Percentiles rank a stretch among this genome's conserved stretches.
Conservation (phyloP, 2,329 filamentous ascomycete species). For the Monosporascus ibericus region DNA sequence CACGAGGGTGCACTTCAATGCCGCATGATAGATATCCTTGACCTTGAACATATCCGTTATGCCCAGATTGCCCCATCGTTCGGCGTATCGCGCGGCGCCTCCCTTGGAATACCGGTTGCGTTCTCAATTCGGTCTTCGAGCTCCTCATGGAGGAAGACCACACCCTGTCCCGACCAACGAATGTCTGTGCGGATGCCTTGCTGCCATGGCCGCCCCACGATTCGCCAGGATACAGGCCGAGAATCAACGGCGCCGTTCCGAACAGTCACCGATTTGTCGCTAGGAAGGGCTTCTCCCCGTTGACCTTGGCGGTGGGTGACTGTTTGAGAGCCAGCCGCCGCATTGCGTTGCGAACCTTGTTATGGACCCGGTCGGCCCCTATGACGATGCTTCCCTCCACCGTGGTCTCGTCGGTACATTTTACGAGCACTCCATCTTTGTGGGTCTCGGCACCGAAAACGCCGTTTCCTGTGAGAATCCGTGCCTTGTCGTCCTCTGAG, state of each 20-base stretch:
- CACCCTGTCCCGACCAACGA: not conserved
- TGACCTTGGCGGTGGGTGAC: slow-evolving; percentile 1
- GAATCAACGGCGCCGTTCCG: slow-evolving; percentile 5
- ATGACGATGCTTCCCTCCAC: slow-evolving; percentile 12
- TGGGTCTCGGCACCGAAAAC: slow-evolving; percentile 4
- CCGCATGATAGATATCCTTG: slow-evolving; percentile 6
- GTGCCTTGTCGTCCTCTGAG: slow-evolving; percentile 2
- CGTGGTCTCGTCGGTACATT: slow-evolving; percentile 9
- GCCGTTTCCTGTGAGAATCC: slow-evolving; percentile 10
- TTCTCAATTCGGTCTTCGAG: slow-evolving; percentile 5
- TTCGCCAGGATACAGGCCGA: slow-evolving; percentile 1
- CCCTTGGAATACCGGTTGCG: slow-evolving; percentile 5
- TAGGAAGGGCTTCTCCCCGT: not conserved
- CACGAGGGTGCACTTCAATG: slow-evolving; percentile 1
- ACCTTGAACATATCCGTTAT: slow-evolving; percentile 4
- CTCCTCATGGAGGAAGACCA: slow-evolving; percentile 12
- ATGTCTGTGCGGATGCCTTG: slow-evolving; percentile 4
- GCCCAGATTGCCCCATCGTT: slow-evolving; percentile 4
- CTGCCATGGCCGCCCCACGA: not conserved
- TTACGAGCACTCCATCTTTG: slow-evolving; percentile 7
- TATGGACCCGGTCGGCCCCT: slow-evolving; percentile 13
- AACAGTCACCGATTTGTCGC: slow-evolving; percentile 7
- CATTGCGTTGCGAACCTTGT: slow-evolving; percentile 7
- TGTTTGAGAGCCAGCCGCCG: slow-evolving; percentile 4
- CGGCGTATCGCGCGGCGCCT: slow-evolving; percentile 3